Conservation (phyloP, 441 rosid genomes). For the Adansonia rubrostipa region DNA sequence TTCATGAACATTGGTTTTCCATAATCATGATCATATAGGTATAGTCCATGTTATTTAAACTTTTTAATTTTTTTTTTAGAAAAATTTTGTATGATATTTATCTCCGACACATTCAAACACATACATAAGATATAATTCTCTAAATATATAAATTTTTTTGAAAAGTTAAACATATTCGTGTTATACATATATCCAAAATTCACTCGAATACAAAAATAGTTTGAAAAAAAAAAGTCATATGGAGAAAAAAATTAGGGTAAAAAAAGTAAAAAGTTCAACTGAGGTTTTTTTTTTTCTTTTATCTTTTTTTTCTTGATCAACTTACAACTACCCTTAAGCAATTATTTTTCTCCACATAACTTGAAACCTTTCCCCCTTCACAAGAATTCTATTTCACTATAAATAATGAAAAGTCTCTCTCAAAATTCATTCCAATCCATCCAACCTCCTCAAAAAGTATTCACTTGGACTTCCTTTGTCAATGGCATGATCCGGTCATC, state of each 20-base stretch:
- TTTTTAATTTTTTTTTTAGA: too few relatives aligned
- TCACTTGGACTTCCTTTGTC: conserved; percentile 93
- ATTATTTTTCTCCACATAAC: background rate
- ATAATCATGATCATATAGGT: background rate
- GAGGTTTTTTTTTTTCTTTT: background rate
- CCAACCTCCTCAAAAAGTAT: conserved; percentile 83
- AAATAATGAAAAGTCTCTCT: background rate
- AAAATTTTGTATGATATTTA: too few relatives aligned
- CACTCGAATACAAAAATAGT: too few relatives aligned
- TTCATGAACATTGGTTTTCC: background rate
- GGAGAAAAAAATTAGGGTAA: too few relatives aligned
- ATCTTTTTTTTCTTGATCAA: too few relatives aligned
- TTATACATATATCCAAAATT: too few relatives aligned
- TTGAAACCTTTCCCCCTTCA: background rate
- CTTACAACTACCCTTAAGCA: too few relatives aligned
- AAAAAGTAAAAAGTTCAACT: background rate
- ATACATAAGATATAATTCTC: too few relatives aligned
- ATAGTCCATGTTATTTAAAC: background rate
- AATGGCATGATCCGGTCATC: conserved; percentile 95
- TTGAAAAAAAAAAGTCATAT: too few relatives aligned
- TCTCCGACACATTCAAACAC: too few relatives aligned
- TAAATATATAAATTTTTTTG: too few relatives aligned
- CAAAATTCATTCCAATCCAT: conserved; percentile 56
- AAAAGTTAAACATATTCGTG: too few relatives aligned
- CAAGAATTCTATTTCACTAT: background rate